Percentiles rank a stretch among this genome's conserved stretches.
phyloP scores from a whole-genome alignment of 345 rosid genomes.

The Hibiscus mutabilis region DNA sequence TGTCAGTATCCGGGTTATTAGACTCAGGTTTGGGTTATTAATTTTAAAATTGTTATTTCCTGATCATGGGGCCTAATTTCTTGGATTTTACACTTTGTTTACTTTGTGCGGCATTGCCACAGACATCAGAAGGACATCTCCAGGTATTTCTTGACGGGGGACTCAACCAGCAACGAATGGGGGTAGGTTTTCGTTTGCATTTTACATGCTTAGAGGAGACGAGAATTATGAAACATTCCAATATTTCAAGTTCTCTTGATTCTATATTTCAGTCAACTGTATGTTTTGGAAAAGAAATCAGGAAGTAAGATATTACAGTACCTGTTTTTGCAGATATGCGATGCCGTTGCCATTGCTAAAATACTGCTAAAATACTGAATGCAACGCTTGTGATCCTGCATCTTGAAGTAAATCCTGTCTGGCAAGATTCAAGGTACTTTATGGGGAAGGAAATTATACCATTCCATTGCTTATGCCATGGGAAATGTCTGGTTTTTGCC shows the following conservation, averaged over 20 bases:
- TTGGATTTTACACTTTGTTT: constrained; percentile 8
- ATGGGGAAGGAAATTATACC: background rate
- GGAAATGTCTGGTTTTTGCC: background rate
- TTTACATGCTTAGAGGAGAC: background rate
- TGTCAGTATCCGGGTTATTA: background rate
- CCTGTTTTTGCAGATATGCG: constrained; percentile 52
- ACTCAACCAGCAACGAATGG: constrained; percentile 96
- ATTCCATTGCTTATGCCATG: background rate
- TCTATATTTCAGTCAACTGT: background rate
- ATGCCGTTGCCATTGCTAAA: constrained; percentile 97
- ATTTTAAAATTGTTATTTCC: background rate
- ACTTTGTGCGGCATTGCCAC: constrained; percentile 51
- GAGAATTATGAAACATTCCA: background rate
- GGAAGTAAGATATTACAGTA: constrained; percentile 1
- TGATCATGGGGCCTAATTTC: background rate
- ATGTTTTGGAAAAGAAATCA: background rate
- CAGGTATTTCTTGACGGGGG: constrained; percentile 99
- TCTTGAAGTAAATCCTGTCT: constrained; percentile 90
- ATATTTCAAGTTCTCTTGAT: background rate
- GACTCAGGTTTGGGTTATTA: background rate
- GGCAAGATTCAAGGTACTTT: constrained; percentile 90
- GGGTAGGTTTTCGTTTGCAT: constrained; percentile 39
- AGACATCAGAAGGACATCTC: constrained; percentile 51
- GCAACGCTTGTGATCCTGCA: constrained; percentile 84
- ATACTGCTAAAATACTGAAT: constrained; percentile 75